Evolutionary conservation across 495 filamentous ascomycete species (phyloP).

Genomic region (Antarctomyces pellizariae): DNA sequence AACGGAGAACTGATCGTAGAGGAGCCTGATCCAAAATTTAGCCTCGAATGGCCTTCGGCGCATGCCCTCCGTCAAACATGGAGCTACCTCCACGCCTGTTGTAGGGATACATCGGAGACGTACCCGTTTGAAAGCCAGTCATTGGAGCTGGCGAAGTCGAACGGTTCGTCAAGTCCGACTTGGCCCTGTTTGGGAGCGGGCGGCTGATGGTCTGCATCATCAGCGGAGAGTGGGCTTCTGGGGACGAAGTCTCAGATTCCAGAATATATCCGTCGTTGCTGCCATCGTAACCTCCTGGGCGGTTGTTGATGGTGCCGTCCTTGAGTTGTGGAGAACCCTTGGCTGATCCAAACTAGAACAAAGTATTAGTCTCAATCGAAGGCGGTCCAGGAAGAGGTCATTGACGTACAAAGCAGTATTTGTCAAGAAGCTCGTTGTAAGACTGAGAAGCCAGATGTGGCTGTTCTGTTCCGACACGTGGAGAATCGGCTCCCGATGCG

Average conservation of each 20-base stretch:
- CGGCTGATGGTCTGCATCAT: slow-evolving; percentile 10
- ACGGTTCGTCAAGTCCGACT: too few relatives aligned
- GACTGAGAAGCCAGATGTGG: slow-evolving; percentile 56
- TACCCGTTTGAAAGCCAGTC: slow-evolving; percentile 13
- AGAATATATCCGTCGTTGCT: slow-evolving; percentile 8
- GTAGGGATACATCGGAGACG: slow-evolving; percentile 13
- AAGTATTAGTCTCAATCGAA: too few relatives aligned
- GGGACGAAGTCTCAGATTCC: slow-evolving; percentile 6
- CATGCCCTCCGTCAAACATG: slow-evolving; percentile 12
- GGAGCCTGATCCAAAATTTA: too few relatives aligned
- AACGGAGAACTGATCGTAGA: too few relatives aligned
- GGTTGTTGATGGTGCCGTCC: slow-evolving; percentile 7
- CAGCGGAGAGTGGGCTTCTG: slow-evolving; percentile 5
- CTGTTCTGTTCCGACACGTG: slow-evolving; percentile 26
- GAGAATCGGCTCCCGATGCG: slow-evolving; percentile 15
- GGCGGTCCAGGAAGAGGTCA: too few relatives aligned
- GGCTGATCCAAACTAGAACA: slow-evolving; percentile 12
- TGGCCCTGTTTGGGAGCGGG: too few relatives aligned
- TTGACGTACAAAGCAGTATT: slow-evolving; percentile 98
- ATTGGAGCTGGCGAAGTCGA: slow-evolving; percentile 13
- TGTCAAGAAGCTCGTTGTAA: slow-evolving; percentile 86
- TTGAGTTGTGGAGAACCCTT: slow-evolving; percentile 11
- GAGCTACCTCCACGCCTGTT: slow-evolving; percentile 9
- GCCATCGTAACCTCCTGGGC: slow-evolving; percentile 11
- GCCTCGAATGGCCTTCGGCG: slow-evolving; percentile 13